Evolutionary conservation across 2,329 filamentous ascomycete genomes (phyloP), one percentile per base, ranked within the genome.

Genomic region (Pyricularia sp.): DNA sequence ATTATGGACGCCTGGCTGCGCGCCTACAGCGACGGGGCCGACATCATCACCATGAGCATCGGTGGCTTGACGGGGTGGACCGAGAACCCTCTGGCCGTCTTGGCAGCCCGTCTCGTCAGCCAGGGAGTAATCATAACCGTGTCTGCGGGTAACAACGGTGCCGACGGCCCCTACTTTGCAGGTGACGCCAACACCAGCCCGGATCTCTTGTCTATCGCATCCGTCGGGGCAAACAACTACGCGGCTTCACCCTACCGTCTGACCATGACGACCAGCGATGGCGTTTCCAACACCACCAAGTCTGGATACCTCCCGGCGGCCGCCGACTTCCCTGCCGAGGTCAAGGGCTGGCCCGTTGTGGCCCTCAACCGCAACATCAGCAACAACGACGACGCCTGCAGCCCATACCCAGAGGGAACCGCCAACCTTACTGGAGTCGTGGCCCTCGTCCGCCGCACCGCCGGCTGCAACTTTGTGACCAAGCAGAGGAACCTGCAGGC

Each of bases 151-250:
- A 83, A 83, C 68, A 76, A 77, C 25, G 81, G 81, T 12, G 42
- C 42, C 25, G 42, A 50, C 3, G 65, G 65, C 11, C 30, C 65
- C 12, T 67, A 58, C 9, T 67, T 7, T 42, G 65, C 30, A 36
- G 12, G 36, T 6, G 65, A 67, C 11, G 42, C 12, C 42, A 42
- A 80, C 17, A 76, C 78, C 6, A 82, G 81, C 17, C 77, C 77
- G 68, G 75, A 78, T 5, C 79, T 81, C 12, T 79, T 80, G n/a
- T 78, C 81, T 3, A 77, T 84, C 50, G 83, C 81, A 14, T 82
- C 83, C 0, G 76, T 82, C 58, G 74, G 78, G 12, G 72, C 75
- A 1, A 71, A 69, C 11, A 67, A 69, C 0, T 64, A 69, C 7
- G 69, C 73, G 0, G 71, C 71, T 0, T 68, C 71, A 25, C 69